A percentile compares a stretch with the other conserved stretches of the same genome.
Conservation (phyloP, 768 basidiomycete genomes). For the Cyathus striatus region DNA sequence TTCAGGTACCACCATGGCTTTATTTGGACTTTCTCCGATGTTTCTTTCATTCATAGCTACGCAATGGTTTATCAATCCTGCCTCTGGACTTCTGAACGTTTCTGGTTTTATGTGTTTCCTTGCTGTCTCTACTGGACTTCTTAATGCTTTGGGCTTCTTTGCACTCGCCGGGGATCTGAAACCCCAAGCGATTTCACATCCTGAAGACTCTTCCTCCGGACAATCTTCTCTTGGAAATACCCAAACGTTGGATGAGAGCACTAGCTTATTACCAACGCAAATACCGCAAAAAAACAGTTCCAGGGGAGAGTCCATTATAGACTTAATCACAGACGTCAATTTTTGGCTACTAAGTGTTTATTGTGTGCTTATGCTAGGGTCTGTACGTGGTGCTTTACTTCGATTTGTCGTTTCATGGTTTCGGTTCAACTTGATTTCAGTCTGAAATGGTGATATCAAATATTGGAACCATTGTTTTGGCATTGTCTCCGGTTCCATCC, state of each 20-base stretch:
- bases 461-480: constrained; percentile 69
- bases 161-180: no score
- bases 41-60: constrained; percentile 66
- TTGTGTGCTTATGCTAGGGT: constrained; percentile 53
- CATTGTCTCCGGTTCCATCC: constrained; percentile 37
- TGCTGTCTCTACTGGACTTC: constrained; percentile 43
- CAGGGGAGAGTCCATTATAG: no score
- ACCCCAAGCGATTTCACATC: constrained; percentile 7
- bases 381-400: constrained; percentile 45
- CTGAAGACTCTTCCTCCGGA: neutral
- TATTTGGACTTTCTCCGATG: constrained; percentile 81
- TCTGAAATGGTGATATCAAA: constrained; percentile 83
- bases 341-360: constrained; percentile 64
- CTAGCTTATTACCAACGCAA: constrained; percentile 18
- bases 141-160: constrained; percentile 51
- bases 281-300: constrained; percentile 1
- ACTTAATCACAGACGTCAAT: constrained; percentile 44
- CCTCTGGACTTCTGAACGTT: constrained; percentile 39
- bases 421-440: constrained; percentile 28
- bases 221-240: constrained; percentile 3
- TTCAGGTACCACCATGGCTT: constrained; percentile 60
- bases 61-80: constrained; percentile 46
- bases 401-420: neutral
- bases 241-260: constrained; percentile 22
- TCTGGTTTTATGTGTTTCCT: constrained; percentile 50